Percentiles rank a stretch among this genome's conserved stretches.
Evolutionary conservation across 805 yeast genomes (phyloP).

Genomic region (Yamadazyma sp.): DNA sequence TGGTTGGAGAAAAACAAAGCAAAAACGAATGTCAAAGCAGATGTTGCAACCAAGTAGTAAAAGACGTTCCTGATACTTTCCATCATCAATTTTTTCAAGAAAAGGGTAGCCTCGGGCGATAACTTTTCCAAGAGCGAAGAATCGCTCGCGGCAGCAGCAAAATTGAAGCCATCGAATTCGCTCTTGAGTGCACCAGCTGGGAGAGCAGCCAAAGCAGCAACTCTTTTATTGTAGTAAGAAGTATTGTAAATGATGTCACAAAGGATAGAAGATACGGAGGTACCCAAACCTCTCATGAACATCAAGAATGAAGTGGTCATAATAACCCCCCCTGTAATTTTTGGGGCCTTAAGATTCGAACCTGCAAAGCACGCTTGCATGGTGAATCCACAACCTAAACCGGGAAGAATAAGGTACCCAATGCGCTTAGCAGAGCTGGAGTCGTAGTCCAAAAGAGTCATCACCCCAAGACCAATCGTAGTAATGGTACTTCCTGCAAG

Average conservation of each 20-base stretch:
- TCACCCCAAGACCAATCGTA: conserved; percentile 45
- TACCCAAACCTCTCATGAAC: conserved; percentile 46
- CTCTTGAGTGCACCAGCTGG: conserved; percentile 10
- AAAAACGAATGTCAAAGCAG: conserved; percentile 28
- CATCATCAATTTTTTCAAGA: conserved; percentile 32
- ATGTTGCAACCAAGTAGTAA: conserved; percentile 40
- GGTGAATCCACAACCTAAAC: conserved; percentile 48
- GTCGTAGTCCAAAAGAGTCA: conserved; percentile 40
- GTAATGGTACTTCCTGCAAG: conserved; percentile 35
- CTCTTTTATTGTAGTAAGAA: conserved; percentile 10
- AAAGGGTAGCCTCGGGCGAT: conserved; percentile 22
- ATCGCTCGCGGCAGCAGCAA: not conserved
- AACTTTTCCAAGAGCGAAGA: conserved; percentile 13
- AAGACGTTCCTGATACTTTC: conserved; percentile 39
- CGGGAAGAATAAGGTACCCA: conserved; percentile 47
- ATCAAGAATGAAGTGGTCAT: conserved; percentile 47
- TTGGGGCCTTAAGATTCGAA: conserved; percentile 52
- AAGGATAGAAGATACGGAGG: conserved; percentile 40
- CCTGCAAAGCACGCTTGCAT: conserved; percentile 47
- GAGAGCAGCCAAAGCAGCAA: conserved; percentile 8
- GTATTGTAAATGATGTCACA: conserved; percentile 12
- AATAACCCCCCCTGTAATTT: conserved; percentile 49
- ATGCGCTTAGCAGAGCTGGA: conserved; percentile 37
- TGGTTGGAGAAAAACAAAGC: conserved; percentile 37
- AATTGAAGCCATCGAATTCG: conserved; percentile 2